Conservation (phyloP, 164 flowering plant genomes). For the Malania oleifera region DNA sequence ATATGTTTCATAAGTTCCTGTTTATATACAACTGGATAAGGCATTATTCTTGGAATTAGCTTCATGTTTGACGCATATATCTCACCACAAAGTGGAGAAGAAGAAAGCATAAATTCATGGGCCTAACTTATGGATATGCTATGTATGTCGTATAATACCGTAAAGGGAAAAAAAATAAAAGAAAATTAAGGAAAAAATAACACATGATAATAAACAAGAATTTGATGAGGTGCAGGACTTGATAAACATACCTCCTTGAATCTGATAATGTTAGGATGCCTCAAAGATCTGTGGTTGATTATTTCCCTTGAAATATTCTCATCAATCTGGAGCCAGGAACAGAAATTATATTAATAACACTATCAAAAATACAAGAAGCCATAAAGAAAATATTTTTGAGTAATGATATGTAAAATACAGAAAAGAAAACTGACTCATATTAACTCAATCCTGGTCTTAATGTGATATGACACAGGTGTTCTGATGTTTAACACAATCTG, state of each 20-base stretch:
- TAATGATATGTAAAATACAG: neutral
- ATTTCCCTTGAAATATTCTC: constrained; percentile 76
- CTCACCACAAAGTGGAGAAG: too few relatives aligned
- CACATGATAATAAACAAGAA: too few relatives aligned
- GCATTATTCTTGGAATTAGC: too few relatives aligned
- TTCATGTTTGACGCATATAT: too few relatives aligned
- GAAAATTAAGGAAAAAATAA: too few relatives aligned
- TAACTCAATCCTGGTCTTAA: too few relatives aligned
- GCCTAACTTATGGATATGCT: too few relatives aligned
- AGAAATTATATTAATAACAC: neutral
- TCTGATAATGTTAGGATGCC: constrained; percentile 66
- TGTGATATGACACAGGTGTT: too few relatives aligned
- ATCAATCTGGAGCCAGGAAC: constrained; percentile 47
- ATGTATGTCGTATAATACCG: too few relatives aligned
- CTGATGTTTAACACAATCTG: too few relatives aligned
- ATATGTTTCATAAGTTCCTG: neutral
- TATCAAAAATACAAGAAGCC: neutral
- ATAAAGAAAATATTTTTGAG: neutral
- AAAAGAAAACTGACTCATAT: neutral
- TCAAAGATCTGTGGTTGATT: constrained; percentile 58
- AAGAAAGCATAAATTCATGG: neutral
- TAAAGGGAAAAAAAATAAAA: too few relatives aligned
- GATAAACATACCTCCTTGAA: constrained; percentile 49
- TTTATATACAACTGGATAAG: neutral
- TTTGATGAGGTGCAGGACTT: too few relatives aligned